These are phyloP conservation scores for Alternaria gaisen DNA, from an alignment of 2,329 filamentous ascomycete genomes.

Conservation along the genomic window DNA sequence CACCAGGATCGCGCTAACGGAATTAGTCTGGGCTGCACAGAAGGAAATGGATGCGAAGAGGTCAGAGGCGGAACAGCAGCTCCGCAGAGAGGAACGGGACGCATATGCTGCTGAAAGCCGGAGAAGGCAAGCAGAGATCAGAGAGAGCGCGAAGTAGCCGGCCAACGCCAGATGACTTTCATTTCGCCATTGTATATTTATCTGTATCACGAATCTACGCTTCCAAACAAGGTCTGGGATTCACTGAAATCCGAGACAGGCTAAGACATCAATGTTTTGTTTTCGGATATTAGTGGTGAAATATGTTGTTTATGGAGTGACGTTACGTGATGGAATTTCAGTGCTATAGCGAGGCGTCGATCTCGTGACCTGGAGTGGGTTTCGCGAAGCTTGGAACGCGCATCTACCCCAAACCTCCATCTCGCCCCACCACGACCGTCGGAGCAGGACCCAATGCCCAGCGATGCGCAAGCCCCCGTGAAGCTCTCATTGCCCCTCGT, in stretches of 20 bases:
- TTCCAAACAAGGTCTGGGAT: neutral
- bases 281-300: neutral
- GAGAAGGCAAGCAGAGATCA: conserved; percentile 46
- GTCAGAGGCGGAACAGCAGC: conserved; percentile 37
- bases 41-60: conserved; percentile 46
- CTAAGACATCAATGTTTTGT: neutral
- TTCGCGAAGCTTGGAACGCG: conserved; percentile 25
- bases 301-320: neutral
- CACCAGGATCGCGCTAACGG: conserved; percentile 20
- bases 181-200: conserved; percentile 25
- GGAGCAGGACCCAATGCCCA: conserved; percentile 45
- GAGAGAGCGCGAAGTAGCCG: conserved; percentile 40
- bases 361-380: conserved; percentile 40
- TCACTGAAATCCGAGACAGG: neutral
- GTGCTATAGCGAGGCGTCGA: neutral
- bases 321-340: neutral
- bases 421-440: conserved; percentile 27
- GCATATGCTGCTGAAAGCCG: conserved; percentile 43
- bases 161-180: conserved; percentile 2
- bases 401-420: conserved; percentile 22
- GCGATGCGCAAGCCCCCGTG: conserved; percentile 65
- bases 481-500: conserved; percentile 82
- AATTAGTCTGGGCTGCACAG: conserved; percentile 47
- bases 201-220: conserved; percentile 30
- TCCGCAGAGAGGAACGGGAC: conserved; percentile 43